Conservation (phyloP, 176 grass and related monocot genomes). For the Aegilops speltoides region DNA sequence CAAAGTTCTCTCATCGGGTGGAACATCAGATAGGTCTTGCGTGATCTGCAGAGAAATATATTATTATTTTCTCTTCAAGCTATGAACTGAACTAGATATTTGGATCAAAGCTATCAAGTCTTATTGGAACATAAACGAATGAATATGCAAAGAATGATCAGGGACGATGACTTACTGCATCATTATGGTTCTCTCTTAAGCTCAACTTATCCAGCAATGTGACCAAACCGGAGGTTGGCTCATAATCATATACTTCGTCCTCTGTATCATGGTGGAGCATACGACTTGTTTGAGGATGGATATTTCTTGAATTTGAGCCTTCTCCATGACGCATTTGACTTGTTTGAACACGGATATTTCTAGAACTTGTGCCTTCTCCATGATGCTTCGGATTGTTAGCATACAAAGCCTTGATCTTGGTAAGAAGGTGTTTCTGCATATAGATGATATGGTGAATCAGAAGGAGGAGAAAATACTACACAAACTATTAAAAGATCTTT, state of each 20-base stretch:
- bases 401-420: constrained; percentile 18
- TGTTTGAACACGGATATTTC: background rate
- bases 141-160: background rate
- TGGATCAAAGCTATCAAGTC: background rate
- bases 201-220: background rate
- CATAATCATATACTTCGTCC: background rate
- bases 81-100: background rate
- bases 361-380: constrained; percentile 10
- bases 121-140: background rate
- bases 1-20: constrained; percentile 58
- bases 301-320: too few relatives aligned
- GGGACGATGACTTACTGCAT: constrained; percentile 4
- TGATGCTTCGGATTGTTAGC: background rate
- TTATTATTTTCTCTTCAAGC: background rate
- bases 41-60: background rate
- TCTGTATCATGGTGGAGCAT: background rate
- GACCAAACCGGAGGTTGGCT: background rate
- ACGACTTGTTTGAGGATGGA: too few relatives aligned
- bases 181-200: background rate
- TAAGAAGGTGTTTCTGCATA: constrained; percentile 2
- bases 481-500: background rate
- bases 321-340: background rate
- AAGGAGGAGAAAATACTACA: background rate
- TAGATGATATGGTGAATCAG: background rate
- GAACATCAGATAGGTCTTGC: background rate